A percentile compares a stretch with the other conserved stretches of the same genome.
phyloP scores from a whole-genome alignment of 2,329 filamentous ascomycete species.

The Trichophaea hybrida region DNA sequence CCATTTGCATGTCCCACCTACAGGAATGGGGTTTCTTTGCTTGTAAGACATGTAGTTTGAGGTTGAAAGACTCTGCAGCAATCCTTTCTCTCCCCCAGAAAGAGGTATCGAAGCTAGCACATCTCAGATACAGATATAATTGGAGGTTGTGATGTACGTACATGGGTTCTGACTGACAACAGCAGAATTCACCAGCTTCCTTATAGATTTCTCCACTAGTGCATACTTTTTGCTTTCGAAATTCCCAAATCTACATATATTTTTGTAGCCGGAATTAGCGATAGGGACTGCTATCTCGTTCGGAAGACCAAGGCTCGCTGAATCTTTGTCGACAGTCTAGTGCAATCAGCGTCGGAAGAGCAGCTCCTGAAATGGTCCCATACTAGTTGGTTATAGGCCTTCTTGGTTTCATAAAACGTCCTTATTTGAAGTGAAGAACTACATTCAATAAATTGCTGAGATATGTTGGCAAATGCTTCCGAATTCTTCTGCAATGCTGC shows the following conservation, averaged over 20 bases:
- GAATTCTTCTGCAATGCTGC: not conserved
- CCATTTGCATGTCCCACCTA: not conserved
- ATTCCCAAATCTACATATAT: not conserved
- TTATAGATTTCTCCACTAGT: not conserved
- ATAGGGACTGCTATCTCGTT: conserved; percentile 1
- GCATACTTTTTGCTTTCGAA: not conserved
- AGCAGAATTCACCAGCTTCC: not conserved
- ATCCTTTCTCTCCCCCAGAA: not conserved
- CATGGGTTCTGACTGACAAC: not conserved
- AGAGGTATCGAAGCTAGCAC: not conserved
- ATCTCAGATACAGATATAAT: not conserved
- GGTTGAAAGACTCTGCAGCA: not conserved
- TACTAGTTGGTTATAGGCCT: not conserved
- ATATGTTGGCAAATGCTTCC: not conserved
- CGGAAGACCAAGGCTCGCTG: not conserved
- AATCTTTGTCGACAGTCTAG: conserved; percentile 1
- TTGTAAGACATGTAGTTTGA: not conserved
- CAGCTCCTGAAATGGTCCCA: not conserved
- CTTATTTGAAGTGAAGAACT: not conserved
- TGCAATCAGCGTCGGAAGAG: not conserved
- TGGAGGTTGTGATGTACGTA: not conserved
- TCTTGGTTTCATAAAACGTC: conserved; percentile 2
- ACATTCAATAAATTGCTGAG: not conserved
- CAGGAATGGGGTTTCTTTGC: not conserved
- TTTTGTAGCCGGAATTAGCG: not conserved